Conservation (phyloP, 495 filamentous ascomycete species). For the Talaromyces trachyspermus region DNA sequence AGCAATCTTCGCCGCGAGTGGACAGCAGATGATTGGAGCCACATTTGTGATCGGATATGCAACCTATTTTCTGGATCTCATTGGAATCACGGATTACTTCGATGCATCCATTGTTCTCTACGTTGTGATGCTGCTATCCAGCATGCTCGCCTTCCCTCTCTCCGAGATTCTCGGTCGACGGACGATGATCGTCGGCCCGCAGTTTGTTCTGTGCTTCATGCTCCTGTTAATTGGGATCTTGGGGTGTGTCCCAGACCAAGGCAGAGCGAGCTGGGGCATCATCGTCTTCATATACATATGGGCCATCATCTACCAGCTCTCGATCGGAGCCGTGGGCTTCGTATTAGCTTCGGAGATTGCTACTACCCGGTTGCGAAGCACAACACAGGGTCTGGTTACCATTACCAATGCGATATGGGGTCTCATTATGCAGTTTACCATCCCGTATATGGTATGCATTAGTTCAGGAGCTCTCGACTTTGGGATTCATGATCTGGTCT, state of each 20-base stretch:
- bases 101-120: slow-evolving; percentile 14
- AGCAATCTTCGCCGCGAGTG: slow-evolving; percentile 16
- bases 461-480: neutral
- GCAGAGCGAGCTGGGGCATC: slow-evolving; percentile 15
- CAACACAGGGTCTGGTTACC: slow-evolving; percentile 18
- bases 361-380: slow-evolving; percentile 13
- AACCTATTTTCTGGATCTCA: slow-evolving; percentile 19
- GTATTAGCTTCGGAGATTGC: slow-evolving; percentile 17
- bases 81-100: slow-evolving; percentile 17
- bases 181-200: slow-evolving; percentile 14
- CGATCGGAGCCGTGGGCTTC: slow-evolving; percentile 16
- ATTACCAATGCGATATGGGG: slow-evolving; percentile 15
- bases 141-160: slow-evolving; percentile 16
- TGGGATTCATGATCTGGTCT: neutral
- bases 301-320: slow-evolving; percentile 18
- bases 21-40: slow-evolving; percentile 17
- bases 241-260: slow-evolving; percentile 13
- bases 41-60: slow-evolving; percentile 20
- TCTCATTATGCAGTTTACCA: slow-evolving; percentile 17
- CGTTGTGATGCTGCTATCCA: slow-evolving; percentile 16
- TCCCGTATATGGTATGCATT: slow-evolving; percentile 21
- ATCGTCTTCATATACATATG: slow-evolving; percentile 17
- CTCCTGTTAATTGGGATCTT: slow-evolving; percentile 16
- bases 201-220: slow-evolving; percentile 14
- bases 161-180: slow-evolving; percentile 17